Conservation (phyloP, 2,329 filamentous ascomycete genomes). For the Penicillium brevicompactum region DNA sequence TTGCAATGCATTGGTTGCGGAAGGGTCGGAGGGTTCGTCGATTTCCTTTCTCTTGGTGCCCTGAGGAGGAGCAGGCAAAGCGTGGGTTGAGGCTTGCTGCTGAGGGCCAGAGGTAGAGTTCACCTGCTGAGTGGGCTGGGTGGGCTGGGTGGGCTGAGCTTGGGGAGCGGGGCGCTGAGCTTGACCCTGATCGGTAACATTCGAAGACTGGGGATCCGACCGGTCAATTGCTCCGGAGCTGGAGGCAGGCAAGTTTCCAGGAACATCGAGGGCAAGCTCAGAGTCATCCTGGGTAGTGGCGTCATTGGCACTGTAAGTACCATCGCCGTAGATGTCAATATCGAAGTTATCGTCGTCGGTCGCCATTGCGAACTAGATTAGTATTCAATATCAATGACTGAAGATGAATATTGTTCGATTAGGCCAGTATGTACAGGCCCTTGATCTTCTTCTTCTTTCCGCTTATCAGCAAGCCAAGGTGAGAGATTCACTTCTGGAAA, state of each 20-base stretch:
- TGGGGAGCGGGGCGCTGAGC: not conserved
- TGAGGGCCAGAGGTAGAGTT: conserved; percentile 17
- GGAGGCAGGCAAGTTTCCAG: conserved; percentile 30
- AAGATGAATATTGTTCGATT: conserved; percentile 36
- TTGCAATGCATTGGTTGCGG: conserved; percentile 71
- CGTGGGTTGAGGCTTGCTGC: conserved; percentile 20
- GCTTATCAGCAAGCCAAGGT: conserved; percentile 36
- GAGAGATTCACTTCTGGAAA: conserved; percentile 47
- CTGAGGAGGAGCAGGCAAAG: conserved; percentile 49
- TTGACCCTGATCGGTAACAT: too few species aligned
- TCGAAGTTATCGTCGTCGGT: conserved; percentile 70
- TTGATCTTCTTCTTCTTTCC: conserved; percentile 25
- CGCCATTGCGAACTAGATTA: conserved; percentile 45
- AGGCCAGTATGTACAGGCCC: conserved; percentile 42
- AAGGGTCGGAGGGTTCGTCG: conserved; percentile 59
- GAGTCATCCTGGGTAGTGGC: conserved; percentile 50
- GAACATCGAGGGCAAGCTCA: conserved; percentile 42
- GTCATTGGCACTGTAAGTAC: conserved; percentile 49
- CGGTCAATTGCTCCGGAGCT: conserved; percentile 21
- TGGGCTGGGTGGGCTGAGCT: conserved; percentile 5
- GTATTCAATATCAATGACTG: conserved; percentile 19
- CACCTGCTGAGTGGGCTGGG: conserved; percentile 6
- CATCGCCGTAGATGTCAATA: conserved; percentile 70
- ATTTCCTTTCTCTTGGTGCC: conserved; percentile 64
- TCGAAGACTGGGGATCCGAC: not conserved